Evolutionary conservation across 1,284 basidiomycete genomes (phyloP).

Genomic region (Cryptococcus sp.): DNA sequence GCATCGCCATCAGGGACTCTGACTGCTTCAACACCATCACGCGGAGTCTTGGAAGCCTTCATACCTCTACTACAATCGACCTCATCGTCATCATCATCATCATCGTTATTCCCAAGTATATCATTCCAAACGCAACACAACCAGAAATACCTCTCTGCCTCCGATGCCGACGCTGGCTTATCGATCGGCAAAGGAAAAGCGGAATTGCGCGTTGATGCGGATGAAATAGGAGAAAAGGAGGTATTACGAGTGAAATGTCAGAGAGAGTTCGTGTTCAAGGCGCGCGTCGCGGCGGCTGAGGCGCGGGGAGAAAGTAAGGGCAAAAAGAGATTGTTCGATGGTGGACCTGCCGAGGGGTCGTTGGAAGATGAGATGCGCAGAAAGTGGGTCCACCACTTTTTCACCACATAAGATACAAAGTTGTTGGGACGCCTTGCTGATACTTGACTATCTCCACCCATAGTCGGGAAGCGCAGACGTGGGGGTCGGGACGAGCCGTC

Average conservation of each 20-base stretch:
- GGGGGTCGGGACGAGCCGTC: slow-evolving; percentile 78
- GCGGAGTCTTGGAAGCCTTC: slow-evolving; percentile 53
- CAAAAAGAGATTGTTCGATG: slow-evolving; percentile 62
- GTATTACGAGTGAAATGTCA: slow-evolving; percentile 69
- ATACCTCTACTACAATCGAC: slow-evolving; percentile 27
- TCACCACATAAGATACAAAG: not conserved
- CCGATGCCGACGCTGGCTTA: slow-evolving; percentile 9
- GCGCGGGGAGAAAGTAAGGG: slow-evolving; percentile 62
- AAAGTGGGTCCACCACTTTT: slow-evolving; percentile 47
- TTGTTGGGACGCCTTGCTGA: not conserved
- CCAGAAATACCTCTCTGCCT: slow-evolving; percentile 43
- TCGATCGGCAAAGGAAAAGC: slow-evolving; percentile 51
- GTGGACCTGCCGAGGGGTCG: slow-evolving; percentile 56
- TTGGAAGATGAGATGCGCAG: slow-evolving; percentile 51
- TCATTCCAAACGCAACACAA: slow-evolving; percentile 35
- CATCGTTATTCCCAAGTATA: slow-evolving; percentile 33
- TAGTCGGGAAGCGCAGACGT: slow-evolving; percentile 78
- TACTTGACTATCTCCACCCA: too few species aligned
- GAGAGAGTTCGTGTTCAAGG: slow-evolving; percentile 84
- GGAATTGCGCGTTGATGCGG: slow-evolving; percentile 56
- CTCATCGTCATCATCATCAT: slow-evolving; percentile 14
- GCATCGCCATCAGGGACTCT: slow-evolving; percentile 47
- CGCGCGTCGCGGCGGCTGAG: slow-evolving; percentile 74
- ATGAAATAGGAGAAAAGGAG: slow-evolving; percentile 14
- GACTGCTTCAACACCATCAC: slow-evolving; percentile 47